Evolutionary conservation across 2,329 filamentous ascomycete species (phyloP), one percentile per base, ranked within the genome.

Genomic region (Colletotrichum musae): DNA sequence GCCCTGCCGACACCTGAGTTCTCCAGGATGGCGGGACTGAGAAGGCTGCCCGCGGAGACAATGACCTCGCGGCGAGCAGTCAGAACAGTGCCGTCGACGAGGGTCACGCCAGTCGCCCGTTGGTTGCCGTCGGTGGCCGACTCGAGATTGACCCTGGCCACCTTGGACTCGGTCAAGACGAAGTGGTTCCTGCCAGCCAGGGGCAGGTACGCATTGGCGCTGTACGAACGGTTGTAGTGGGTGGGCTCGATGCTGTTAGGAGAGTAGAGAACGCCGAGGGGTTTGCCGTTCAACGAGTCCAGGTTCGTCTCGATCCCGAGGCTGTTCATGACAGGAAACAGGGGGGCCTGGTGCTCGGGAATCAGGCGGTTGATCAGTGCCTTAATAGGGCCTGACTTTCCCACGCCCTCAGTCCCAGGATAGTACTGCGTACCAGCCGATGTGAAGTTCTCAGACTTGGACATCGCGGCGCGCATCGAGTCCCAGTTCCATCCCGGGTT

Each of bases 21-120:
- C 72, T 88, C 87, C 3, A 91, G 83, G 0, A 91, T 75, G 45
- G 88, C 84, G 1, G 87, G 87, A 1, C 86, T 86, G 74, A 89
- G 86, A 75, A 86, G 86, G 0, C 84, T 79, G 13, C 88, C 87
- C 5, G 74, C 74, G 0, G 75, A 76, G 6, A 82, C 74, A 1
- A 75, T 82, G 3, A 81, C 80, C 72, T 77, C 77, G 12, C 72
- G 72, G 1, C 71, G 70, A 13, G 77, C 78, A 6, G 16, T 18
- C 45, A 79, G 70, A 15, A 67, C 26, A 1, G 73, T 75, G 48
- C 73, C 76, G 28, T 77, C 65, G 5, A 60, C 43, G 7, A 76
- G 70, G 0, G 72, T 75, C 1, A 78, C 72, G 15, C 75, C 73
- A 1, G 71, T 74, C 6, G 75, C 73, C 4, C 12, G 59, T 1